Evolutionary conservation across 495 filamentous ascomycete genomes (phyloP).

Genomic region (Evernia prunastri): DNA sequence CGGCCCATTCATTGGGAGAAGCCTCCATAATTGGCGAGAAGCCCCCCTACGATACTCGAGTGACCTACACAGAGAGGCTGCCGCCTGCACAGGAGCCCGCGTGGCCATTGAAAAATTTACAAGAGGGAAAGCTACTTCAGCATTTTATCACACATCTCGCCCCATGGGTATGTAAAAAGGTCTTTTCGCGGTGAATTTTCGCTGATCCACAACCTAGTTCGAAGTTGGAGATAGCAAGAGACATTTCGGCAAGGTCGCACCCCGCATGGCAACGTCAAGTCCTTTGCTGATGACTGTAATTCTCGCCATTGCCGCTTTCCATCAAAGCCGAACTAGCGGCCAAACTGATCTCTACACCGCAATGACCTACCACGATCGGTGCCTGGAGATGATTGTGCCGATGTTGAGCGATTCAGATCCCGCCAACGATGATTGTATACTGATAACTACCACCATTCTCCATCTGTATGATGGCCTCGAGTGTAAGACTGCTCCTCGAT

Average conservation of each 20-base stretch:
- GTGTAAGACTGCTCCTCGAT: neutral
- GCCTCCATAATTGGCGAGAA: neutral
- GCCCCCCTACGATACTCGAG: neutral
- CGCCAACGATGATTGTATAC: conserved; percentile 16
- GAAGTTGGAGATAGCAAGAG: conserved; percentile 16
- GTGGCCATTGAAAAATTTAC: conserved; percentile 9
- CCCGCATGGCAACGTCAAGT: conserved; percentile 8
- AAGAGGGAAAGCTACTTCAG: conserved; percentile 15
- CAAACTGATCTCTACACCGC: conserved; percentile 8
- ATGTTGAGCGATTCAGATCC: conserved; percentile 12
- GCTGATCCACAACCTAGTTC: conserved; percentile 4
- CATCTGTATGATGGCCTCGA: conserved; percentile 18
- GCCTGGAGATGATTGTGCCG: conserved; percentile 16
- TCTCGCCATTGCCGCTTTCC: conserved; percentile 16
- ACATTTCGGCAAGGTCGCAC: conserved; percentile 15
- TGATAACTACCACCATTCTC: conserved; percentile 14
- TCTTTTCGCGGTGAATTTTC: neutral
- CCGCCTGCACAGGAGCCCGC: neutral
- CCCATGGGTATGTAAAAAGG: conserved; percentile 11
- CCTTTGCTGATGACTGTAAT: conserved; percentile 19
- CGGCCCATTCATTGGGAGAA: neutral
- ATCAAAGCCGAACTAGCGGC: conserved; percentile 4
- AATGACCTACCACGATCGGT: conserved; percentile 15
- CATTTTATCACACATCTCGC: conserved; percentile 16
- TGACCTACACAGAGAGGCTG: neutral